phyloP scores from a whole-genome alignment of 108 stramenopile species.

The Pseudonitzschia multiseries region DNA sequence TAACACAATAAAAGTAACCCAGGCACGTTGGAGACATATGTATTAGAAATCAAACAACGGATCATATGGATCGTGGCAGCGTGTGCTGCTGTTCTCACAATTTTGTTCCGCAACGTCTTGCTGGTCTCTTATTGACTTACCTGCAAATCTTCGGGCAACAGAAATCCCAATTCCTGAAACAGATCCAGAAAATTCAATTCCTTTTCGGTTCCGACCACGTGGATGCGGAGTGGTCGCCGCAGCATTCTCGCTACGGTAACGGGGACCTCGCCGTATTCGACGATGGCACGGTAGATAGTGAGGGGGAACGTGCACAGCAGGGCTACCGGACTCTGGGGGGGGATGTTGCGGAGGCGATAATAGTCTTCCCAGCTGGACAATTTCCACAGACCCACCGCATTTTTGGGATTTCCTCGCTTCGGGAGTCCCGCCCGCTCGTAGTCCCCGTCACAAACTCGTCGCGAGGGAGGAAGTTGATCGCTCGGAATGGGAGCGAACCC shows the following conservation, averaged over 20 bases:
- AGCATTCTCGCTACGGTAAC: conserved; percentile 81
- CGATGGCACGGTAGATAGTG: conserved; percentile 76
- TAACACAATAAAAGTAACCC: not conserved
- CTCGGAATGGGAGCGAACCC: conserved; percentile 60
- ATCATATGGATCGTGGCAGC: not conserved
- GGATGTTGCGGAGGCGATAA: conserved; percentile 62
- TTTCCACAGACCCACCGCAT: conserved; percentile 46
- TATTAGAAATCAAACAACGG: not conserved
- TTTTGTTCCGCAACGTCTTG: not conserved
- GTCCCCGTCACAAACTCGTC: conserved; percentile 41
- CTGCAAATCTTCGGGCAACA: conserved; percentile 60
- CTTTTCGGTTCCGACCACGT: conserved; percentile 87
- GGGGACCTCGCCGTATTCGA: conserved; percentile 64
- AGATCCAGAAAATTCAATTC: conserved; percentile 87
- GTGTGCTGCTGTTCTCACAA: not conserved
- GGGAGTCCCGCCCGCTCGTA: conserved; percentile 15
- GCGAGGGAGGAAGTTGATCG: conserved; percentile 53
- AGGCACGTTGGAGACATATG: too few species aligned
- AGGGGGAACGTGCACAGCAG: conserved; percentile 80
- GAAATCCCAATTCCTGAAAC: conserved; percentile 68
- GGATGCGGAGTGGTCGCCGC: conserved; percentile 64
- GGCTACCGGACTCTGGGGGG: conserved; percentile 63
- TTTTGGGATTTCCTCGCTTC: conserved; percentile 1
- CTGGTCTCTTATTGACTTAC: conserved; percentile 20
- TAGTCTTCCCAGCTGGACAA: conserved; percentile 76